Base-by-base conservation (phyloP, 148 eudicot genomes). In the Amaranthus cruentus region DNA sequence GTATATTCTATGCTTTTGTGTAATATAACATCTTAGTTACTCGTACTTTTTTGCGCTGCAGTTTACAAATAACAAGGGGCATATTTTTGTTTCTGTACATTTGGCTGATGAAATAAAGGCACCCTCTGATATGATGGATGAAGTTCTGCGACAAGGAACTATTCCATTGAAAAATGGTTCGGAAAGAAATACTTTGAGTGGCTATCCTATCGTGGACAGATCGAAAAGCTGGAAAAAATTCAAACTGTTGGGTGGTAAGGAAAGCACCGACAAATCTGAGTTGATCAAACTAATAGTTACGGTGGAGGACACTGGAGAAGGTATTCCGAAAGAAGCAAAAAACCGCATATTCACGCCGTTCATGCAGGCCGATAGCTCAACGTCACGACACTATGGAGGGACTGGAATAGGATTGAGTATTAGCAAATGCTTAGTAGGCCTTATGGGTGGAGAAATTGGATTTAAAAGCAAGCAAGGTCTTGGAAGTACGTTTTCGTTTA, bases 361-460 rank as follows among this genome's bases (percentile, higher is more conserved):
- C 74, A 90, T 95, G 99, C 99, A 95, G 79, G 99, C 91, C n/a
- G 99, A 88, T 78, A 88, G 94, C 78, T 92, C 97, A 50, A 95
- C 94, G 49, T 92, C 97, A 8, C 82, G 99, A 15, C 88, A 80
- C n/a, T 84, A 95, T 77, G 99, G 99, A 65, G 97, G 98, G n/a
- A 95, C 97, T 7, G 97, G 98, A 52, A 95, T 95, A 50, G 98
- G 98, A 28, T 78, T 95, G 82, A 95, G 98, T 81, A 95, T 95
- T 60, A 88, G 96, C 84, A 88, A 92, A 73, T 75, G 94, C 52
- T 77, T 95, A 67, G 99, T 95, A 61, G 89, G 83, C 63, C 96
- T 88, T 57, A 95, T 95, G 99, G 89, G 88, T 28, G 99, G 99
- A 42, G 96, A 91, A 80, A 88, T 95, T 18, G 97, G 98, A 47